These are phyloP conservation scores for Polymyxa betae DNA, from an alignment of 208 protist species.

Conservation along the genomic window DNA sequence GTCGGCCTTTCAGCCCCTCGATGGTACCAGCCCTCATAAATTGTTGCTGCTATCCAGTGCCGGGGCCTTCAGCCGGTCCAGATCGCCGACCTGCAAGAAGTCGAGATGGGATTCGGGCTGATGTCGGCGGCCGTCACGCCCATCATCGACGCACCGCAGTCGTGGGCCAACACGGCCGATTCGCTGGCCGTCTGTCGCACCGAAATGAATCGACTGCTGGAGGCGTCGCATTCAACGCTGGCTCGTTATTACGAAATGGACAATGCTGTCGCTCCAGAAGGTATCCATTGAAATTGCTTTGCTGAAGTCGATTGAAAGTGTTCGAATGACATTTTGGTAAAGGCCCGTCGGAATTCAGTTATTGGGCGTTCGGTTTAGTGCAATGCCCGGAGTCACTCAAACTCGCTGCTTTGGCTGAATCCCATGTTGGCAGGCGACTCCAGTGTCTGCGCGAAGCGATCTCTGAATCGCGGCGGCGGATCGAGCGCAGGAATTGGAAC, in stretches of 20 bases:
- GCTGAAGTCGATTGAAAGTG: not conserved
- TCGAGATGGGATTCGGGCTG: slow-evolving; percentile 43
- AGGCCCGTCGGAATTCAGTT: slow-evolving; percentile 19
- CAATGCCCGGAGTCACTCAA: not conserved
- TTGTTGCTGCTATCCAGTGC: not conserved
- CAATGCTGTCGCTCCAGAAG: not conserved
- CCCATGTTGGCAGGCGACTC: not conserved
- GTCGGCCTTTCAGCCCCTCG: not conserved
- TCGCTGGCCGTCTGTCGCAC: not conserved
- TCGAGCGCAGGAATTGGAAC: not conserved
- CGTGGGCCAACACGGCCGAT: not conserved
- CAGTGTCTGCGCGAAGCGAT: not conserved
- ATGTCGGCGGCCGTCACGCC: not conserved
- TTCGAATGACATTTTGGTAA: not conserved
- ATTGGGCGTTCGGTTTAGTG: slow-evolving; percentile 4
- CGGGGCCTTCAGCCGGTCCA: not conserved
- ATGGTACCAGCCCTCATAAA: not conserved
- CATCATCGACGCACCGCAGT: not conserved
- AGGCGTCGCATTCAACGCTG: not conserved
- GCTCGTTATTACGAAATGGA: not conserved
- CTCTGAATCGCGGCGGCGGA: not conserved
- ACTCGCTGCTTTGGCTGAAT: not conserved
- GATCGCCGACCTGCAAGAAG: not conserved
- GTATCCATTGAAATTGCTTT: not conserved
- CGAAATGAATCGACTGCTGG: not conserved